Conservation (phyloP, 768 basidiomycete genomes). For the Boletellus ananas region DNA sequence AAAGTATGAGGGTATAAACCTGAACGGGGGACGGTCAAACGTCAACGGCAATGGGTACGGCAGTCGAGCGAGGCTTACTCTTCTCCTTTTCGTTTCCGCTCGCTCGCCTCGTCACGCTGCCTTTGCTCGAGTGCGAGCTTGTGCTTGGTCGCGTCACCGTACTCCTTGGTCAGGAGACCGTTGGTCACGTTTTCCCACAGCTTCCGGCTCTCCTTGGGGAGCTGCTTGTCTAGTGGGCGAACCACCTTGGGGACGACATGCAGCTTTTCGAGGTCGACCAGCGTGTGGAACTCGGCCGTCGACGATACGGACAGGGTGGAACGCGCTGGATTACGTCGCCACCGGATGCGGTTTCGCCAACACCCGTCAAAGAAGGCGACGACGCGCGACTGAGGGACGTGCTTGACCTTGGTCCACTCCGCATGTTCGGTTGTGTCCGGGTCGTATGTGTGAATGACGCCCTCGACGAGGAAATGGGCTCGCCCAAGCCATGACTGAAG, state of each 20-base stretch:
- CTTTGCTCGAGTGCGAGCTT: conserved; percentile 91
- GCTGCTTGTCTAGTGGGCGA: conserved; percentile 76
- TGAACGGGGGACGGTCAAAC: conserved; percentile 20
- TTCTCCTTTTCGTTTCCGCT: conserved; percentile 75
- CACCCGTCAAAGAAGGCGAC: conserved; percentile 85
- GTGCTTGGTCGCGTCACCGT: conserved; percentile 83
- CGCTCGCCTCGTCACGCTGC: conserved; percentile 86
- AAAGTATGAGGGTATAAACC: conserved; percentile 77
- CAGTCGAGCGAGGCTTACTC: conserved; percentile 51
- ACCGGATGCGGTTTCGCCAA: conserved; percentile 82
- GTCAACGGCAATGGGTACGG: not conserved
- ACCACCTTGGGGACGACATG: conserved; percentile 78
- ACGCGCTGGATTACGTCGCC: conserved; percentile 56
- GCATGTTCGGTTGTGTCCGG: conserved; percentile 59
- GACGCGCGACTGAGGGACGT: conserved; percentile 75
- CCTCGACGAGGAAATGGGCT: conserved; percentile 81
- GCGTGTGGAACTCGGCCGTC: conserved; percentile 52
- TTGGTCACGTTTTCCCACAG: conserved; percentile 85
- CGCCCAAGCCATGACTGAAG: conserved; percentile 82
- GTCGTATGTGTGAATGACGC: conserved; percentile 81
- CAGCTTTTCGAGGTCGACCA: conserved; percentile 75
- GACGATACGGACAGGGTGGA: conserved; percentile 45
- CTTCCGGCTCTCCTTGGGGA: conserved; percentile 75
- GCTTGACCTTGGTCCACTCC: conserved; percentile 83
- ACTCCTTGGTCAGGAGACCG: conserved; percentile 78